phyloP scores from a whole-genome alignment of 495 filamentous ascomycete species.

The Penicillium flavigenum region DNA sequence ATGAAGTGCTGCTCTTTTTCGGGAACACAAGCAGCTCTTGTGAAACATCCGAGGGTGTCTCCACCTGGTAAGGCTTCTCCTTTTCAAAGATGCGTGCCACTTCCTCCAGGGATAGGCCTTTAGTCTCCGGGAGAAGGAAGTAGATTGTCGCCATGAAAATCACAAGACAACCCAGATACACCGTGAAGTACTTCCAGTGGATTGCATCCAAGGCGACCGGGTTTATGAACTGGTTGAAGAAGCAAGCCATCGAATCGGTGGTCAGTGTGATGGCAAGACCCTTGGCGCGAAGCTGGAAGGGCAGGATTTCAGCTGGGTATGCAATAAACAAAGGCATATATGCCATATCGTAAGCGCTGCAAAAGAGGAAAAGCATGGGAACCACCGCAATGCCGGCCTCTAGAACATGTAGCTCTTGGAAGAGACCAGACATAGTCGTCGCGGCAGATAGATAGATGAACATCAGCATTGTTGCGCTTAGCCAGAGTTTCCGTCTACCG shows the following conservation, averaged over 20 bases:
- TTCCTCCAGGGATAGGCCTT: conserved; percentile 60
- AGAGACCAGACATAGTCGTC: conserved; percentile 53
- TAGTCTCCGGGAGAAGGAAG: conserved; percentile 65
- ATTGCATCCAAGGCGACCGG: conserved; percentile 49
- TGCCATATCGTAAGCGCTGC: conserved; percentile 55
- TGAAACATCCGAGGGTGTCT: conserved; percentile 3
- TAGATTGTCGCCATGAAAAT: conserved; percentile 59
- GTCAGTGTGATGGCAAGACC: conserved; percentile 64
- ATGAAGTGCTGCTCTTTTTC: conserved; percentile 9
- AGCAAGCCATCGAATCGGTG: conserved; percentile 54
- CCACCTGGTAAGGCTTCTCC: conserved; percentile 5
- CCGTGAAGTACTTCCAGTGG: conserved; percentile 56
- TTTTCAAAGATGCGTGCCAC: conserved; percentile 56
- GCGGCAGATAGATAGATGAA: conserved; percentile 55
- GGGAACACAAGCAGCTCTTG: conserved; percentile 8
- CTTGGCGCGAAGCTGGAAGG: conserved; percentile 66
- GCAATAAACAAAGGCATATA: conserved; percentile 62
- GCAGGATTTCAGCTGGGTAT: conserved; percentile 63
- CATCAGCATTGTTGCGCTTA: conserved; percentile 57
- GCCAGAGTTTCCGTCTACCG: conserved; percentile 57
- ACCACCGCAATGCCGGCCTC: conserved; percentile 54
- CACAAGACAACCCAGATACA: conserved; percentile 52
- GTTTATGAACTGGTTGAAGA: conserved; percentile 56
- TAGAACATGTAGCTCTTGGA: conserved; percentile 44
- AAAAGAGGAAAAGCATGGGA: conserved; percentile 62